These are phyloP conservation scores for Rhodotorula sp. DNA, from an alignment of 1,284 basidiomycete species.

Conservation along the genomic window DNA sequence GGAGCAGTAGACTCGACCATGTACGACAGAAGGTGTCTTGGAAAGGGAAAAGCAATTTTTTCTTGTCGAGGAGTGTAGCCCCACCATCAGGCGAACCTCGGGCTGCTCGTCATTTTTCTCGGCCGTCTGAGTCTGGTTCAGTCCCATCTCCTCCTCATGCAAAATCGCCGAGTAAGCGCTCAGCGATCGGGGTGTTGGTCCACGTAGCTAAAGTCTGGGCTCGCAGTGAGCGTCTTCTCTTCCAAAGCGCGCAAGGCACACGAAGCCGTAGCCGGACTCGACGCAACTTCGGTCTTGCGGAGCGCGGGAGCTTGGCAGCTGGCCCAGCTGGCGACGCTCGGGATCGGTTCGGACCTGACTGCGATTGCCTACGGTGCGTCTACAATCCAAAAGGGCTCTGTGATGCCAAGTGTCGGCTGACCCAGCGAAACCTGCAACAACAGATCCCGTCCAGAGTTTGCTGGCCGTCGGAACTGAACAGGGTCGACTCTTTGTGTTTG, in stretches of 20 bases:
- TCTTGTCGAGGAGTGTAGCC: not conserved
- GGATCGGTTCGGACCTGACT: constrained; percentile 47
- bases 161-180: not conserved
- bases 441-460: constrained; percentile 67
- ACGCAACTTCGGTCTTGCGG: constrained; percentile 15
- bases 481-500: constrained; percentile 64
- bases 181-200: rapidly evolving
- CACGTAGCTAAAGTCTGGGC: not conserved
- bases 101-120: not conserved
- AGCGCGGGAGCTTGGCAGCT: constrained; percentile 40
- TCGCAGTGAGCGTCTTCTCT: constrained; percentile 23
- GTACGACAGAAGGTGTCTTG: constrained; percentile 1
- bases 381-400: not conserved
- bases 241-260: constrained; percentile 19
- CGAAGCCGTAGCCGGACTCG: constrained; percentile 13
- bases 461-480: constrained; percentile 64
- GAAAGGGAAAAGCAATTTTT: constrained; percentile 2
- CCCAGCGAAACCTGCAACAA: constrained; percentile 11
- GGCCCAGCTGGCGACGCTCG: constrained; percentile 45
- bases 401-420: not conserved
- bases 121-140: not conserved
- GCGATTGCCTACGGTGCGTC: constrained; percentile 47
- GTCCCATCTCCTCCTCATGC: not conserved
- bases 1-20: not conserved
- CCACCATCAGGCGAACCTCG: no score